Evolutionary conservation across 2,329 filamentous ascomycete species (phyloP).

Genomic region (Mollisiaceae sp.): DNA sequence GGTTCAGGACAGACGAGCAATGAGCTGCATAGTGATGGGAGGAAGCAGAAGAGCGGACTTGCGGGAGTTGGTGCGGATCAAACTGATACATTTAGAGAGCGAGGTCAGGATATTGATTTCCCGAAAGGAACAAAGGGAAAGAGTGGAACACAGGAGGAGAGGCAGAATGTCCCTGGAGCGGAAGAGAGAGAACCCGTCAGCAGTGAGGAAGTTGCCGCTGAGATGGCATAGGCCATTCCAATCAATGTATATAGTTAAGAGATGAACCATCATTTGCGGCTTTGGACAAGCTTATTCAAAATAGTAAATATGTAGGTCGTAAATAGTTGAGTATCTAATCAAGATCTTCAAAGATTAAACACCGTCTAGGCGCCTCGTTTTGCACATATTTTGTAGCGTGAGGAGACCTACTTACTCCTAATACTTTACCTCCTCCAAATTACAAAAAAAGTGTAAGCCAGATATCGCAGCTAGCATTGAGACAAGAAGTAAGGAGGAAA

Average conservation of each 20-base stretch:
- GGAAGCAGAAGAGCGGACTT: conserved; percentile 47
- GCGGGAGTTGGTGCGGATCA: conserved; percentile 40
- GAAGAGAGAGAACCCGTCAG: conserved; percentile 16
- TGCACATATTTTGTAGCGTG: too few species aligned
- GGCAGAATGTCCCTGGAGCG: conserved; percentile 13
- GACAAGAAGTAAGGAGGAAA: too few species aligned
- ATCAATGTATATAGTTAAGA: background rate
- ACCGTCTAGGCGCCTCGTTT: too few species aligned
- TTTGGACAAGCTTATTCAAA: too few species aligned
- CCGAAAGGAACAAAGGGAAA: conserved; percentile 9
- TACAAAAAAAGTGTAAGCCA: too few species aligned
- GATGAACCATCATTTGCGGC: too few species aligned
- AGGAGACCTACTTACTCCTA: too few species aligned
- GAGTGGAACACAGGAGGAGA: conserved; percentile 1
- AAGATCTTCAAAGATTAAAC: too few species aligned
- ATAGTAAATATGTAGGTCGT: too few species aligned
- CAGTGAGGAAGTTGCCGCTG: conserved; percentile 2
- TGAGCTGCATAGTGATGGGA: conserved; percentile 48
- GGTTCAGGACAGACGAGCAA: conserved; percentile 49
- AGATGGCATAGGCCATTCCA: background rate
- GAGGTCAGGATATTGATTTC: conserved; percentile 18
- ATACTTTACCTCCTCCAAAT: too few species aligned
- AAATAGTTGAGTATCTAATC: too few species aligned
- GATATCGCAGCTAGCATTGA: too few species aligned
- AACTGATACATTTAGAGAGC: conserved; percentile 19